Percentiles rank a stretch among this genome's conserved stretches.
These are phyloP conservation scores for Yamadazyma triangularis DNA, from an alignment of 1,139 yeast species.

Conservation along the genomic window DNA sequence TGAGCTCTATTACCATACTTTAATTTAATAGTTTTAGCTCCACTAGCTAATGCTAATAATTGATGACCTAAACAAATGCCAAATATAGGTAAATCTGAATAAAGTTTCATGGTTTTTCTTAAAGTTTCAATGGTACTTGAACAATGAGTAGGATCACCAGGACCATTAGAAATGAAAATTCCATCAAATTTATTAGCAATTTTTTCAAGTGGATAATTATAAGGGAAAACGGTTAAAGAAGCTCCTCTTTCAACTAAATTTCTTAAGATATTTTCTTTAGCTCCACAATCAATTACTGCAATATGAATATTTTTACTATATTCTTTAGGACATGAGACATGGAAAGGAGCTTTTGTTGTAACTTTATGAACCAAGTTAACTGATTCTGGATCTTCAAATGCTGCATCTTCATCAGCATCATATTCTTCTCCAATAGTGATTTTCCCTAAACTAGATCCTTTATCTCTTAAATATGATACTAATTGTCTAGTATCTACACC, in stretches of 20 bases:
- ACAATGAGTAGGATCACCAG: conserved; percentile 98
- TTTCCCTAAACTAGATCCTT: conserved; percentile 89
- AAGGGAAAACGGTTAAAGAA: conserved; percentile 92
- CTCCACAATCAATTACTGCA: conserved; percentile 96
- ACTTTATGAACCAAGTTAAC: conserved; percentile 90
- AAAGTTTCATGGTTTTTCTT: conserved; percentile 59
- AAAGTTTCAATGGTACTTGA: conserved; percentile 72
- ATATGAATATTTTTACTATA: conserved; percentile 63
- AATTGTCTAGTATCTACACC: conserved; percentile 97
- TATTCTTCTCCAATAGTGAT: conserved; percentile 87
- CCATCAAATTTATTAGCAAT: conserved; percentile 94
- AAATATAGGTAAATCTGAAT: conserved; percentile 78
- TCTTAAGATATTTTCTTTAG: conserved; percentile 92
- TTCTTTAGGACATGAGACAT: conserved; percentile 63
- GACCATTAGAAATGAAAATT: conserved; percentile 91
- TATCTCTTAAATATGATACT: conserved; percentile 88
- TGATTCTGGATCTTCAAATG: conserved; percentile 88
- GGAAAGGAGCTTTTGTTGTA: conserved; percentile 93
- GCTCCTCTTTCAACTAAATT: conserved; percentile 94
- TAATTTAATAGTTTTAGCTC: conserved; percentile 88
- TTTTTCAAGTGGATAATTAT: conserved; percentile 87
- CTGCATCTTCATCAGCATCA: conserved; percentile 89
- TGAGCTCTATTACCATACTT: conserved; percentile 99
- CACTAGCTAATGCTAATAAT: conserved; percentile 87
- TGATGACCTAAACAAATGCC: conserved; percentile 98